Evolutionary conservation across 495 filamentous ascomycete species (phyloP), one percentile per base, ranked within the genome.

Genomic region (Daldinia concentrica): DNA sequence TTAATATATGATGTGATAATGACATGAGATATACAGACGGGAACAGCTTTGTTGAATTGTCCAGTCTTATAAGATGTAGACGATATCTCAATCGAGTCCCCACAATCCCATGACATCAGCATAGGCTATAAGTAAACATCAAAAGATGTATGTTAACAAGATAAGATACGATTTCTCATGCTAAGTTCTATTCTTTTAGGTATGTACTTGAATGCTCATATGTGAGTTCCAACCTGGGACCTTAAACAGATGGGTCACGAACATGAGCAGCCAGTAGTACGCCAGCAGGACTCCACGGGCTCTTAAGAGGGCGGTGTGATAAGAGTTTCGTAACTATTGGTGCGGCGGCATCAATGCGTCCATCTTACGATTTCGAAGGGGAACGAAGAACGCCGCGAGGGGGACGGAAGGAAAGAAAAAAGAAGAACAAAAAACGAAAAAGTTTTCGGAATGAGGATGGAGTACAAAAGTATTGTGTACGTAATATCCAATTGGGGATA

Each of bases 281-380:
- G n/a, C 6, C 45, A 48, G 55, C 37, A 60, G 36, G 43, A 54
- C 43, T 55, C 60, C 67, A 69, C 61, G 67, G 32, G 59, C 17
- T n/a, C 55, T 22, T 26, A 15, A 3, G 11, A 39, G 17, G 6
- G 62, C 57, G 62, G 62, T 66, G 36, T 71, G 50, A 45, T 36
- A 52, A 50, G 24, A 62, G 37, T 59, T 61, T 60, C 3, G 19
- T 39, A 61, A 48, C 22, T 15, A 57, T 57, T 61, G 57, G 51
- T 66, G 56, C 62, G 39, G 56, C 62, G 39, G 32, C 57, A n/a
- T 50, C 37, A 51, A 52, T 66, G 50, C 36, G 27, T 64, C 30
- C 6, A 45, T 69, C 30, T 69, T 69, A 69, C 52, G 59, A 63
- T 58, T 41, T 17, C 12, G 34, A 54, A 32, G 24, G n/a, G 26